Conservation (phyloP, 2,329 filamentous ascomycete genomes). For the Didymella glomerata region DNA sequence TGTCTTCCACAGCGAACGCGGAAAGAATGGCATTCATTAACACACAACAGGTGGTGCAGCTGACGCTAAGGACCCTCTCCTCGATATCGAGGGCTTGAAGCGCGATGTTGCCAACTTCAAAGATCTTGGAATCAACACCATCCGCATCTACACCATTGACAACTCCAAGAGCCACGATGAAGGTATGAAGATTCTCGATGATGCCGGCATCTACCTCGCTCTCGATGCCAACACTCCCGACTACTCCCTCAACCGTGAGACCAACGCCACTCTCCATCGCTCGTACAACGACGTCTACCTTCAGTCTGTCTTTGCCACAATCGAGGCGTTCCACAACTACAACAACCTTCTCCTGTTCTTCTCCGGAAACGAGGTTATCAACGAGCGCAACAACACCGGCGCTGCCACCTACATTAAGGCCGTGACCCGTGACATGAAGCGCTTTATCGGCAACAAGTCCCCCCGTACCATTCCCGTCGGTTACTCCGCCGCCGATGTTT, state of each 20-base stretch:
- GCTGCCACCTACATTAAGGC: conserved; percentile 77
- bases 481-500: conserved; percentile 85
- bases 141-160: conserved; percentile 92
- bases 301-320: conserved; percentile 78
- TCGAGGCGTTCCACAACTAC: conserved; percentile 84
- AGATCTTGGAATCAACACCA: conserved; percentile 85
- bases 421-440: conserved; percentile 81
- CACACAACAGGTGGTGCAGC: conserved; percentile 51
- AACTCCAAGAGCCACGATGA: conserved; percentile 82
- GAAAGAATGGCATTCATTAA: conserved; percentile 33
- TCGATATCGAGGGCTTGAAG: conserved; percentile 72
- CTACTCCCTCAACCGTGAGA: conserved; percentile 84
- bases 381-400: conserved; percentile 67
- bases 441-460: conserved; percentile 76
- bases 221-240: conserved; percentile 88
- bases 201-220: conserved; percentile 90
- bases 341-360: conserved; percentile 86
- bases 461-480: conserved; percentile 76
- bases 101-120: conserved; percentile 84
- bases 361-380: conserved; percentile 81
- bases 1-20: conserved; percentile 50
- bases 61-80: conserved; percentile 72
- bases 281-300: conserved; percentile 92
- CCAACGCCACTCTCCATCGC: conserved; percentile 60
- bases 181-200: conserved; percentile 82